Evolutionary conservation across 140 eudicot species (phyloP), one percentile per base, ranked within the genome.

Genomic region (Oenanthe javanica): DNA sequence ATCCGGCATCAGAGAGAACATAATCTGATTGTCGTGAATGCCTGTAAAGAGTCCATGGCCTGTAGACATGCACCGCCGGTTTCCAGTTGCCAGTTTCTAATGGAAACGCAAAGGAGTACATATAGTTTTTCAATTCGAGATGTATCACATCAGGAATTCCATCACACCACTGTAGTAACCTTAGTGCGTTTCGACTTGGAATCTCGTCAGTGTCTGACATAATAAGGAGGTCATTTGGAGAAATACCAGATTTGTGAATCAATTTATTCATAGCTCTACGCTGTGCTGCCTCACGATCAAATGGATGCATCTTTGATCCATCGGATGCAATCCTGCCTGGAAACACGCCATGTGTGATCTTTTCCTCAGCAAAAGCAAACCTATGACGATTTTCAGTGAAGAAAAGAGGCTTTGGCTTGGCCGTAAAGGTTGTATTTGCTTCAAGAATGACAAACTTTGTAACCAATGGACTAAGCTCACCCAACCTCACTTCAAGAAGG

Each of bases 1-100:
- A 86, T 0, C 89, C 89, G 0, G 89, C 80, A 70, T 86, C 77
- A 15, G 89, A 85, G 31, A 86, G 76, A n/a, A 86, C 31, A 80
- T 79, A 67, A 51, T 86, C 61, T 6, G 78, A 46, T n/a, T 75
- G 78, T 25, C 78, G 61, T 0, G 59, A 75, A 6, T 75, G 78
- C 45, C 5, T 48, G 9, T 75, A 75, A 0, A 25, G 9, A 0
- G 78, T 75, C 78, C 78, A 23, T 3, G 61, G 59, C 14, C 61
- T 48, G 36, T 72, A 83, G 5, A 72, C 38, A 21, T 79, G 83
- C 46, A 79, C 83, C 5, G 83, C 31, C 16, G 83, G 80, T 63
- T 82, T 57, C 86, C 86, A 83, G 63, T 82, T 83, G 42, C 80
- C 75, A 54, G 75, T 18, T 19, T 83, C 83, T 8, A 83, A 64